These are phyloP conservation scores for Fragosphaeria purpurea DNA, from an alignment of 2,329 filamentous ascomycete species.

Conservation along the genomic window DNA sequence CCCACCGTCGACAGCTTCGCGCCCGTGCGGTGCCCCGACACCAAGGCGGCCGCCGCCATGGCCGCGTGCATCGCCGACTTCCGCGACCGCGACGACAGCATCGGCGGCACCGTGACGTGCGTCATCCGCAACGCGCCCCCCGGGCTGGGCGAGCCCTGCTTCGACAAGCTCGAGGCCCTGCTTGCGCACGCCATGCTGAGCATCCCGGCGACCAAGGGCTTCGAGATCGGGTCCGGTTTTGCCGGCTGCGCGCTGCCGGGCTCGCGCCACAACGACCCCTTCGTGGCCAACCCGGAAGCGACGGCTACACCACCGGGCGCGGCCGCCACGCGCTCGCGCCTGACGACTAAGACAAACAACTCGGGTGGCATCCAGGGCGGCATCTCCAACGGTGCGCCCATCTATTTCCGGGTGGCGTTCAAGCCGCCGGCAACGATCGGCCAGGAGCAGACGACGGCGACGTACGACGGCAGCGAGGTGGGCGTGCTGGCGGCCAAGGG, in stretches of 20 bases:
- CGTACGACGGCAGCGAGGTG: conserved; percentile 59
- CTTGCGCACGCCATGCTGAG: conserved; percentile 90
- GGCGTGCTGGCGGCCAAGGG: conserved; percentile 86
- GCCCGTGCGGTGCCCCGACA: conserved; percentile 80
- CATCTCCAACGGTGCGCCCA: conserved; percentile 83
- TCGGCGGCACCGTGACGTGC: conserved; percentile 90
- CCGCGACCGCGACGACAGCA: conserved; percentile 73
- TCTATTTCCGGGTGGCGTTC: conserved; percentile 93
- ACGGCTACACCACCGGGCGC: conserved; percentile 34
- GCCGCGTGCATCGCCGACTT: conserved; percentile 67
- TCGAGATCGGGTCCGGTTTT: conserved; percentile 92
- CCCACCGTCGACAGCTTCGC: conserved; percentile 69
- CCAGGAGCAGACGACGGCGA: conserved; percentile 73
- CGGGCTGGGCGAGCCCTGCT: conserved; percentile 85
- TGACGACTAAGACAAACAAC: conserved; percentile 89
- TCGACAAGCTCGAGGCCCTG: conserved; percentile 89
- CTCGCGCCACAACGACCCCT: conserved; percentile 86
- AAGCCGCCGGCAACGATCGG: conserved; percentile 92
- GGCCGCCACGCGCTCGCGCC: conserved; percentile 44
- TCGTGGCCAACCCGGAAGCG: conserved; percentile 43
- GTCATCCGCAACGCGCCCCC: conserved; percentile 78
- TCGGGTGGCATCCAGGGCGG: conserved; percentile 91
- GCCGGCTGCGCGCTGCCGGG: conserved; percentile 76
- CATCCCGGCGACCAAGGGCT: conserved; percentile 91
- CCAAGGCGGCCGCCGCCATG: conserved; percentile 58